Base-by-base conservation (phyloP, 2,329 filamentous ascomycete species). In the Fusarium multiceps region DNA sequence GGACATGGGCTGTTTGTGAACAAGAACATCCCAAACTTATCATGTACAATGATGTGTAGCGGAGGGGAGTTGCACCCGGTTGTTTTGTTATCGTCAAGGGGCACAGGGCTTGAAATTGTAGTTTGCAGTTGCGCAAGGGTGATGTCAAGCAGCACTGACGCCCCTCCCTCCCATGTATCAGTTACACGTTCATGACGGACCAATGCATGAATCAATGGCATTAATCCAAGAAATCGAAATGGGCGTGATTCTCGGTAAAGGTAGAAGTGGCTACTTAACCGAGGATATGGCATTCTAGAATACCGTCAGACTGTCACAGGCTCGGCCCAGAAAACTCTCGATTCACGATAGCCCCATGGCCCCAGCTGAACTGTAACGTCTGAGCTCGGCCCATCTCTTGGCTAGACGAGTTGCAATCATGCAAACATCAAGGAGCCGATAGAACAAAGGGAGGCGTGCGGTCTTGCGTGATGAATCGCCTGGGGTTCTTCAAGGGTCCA, bases 1-100 rank as follows among this genome's bases (percentile, higher is more conserved):
- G 80, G 79, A 74, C 77, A 37, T 80, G 79, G 79, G 73, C 77
- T 32, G 77, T 80, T 30, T 78, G 72, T 51, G 75, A 78, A 37
- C 65, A 75, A 23, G 76, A 80, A 7, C 43, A 65, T n/a, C 78
- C 80, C n/a, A 72, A 65, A 10, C 74, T 82, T 50, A 75, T 81
- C 61, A 73, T 78, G 59, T 82, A 79, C 54, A 81, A 76, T 50
- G 80, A 82, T 62, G 64, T 81, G 25, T 81, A 70, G 69, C 20
- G 23, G 16, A 57, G 37, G 43, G 60, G 16, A 41, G 11, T 25
- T 34, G 78, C 66, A 77, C 66, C 68, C 32, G 45, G 45, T 41
- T 49, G 45, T 41, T 50, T 62, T 61, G 60, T 56, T 60, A 23
- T 30, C 13, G 18, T 46, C 25, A 43, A 45, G 37, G 21, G 45